Evolutionary conservation across 495 filamentous ascomycete genomes (phyloP).

Genomic region (Mytilinidion resinicola): DNA sequence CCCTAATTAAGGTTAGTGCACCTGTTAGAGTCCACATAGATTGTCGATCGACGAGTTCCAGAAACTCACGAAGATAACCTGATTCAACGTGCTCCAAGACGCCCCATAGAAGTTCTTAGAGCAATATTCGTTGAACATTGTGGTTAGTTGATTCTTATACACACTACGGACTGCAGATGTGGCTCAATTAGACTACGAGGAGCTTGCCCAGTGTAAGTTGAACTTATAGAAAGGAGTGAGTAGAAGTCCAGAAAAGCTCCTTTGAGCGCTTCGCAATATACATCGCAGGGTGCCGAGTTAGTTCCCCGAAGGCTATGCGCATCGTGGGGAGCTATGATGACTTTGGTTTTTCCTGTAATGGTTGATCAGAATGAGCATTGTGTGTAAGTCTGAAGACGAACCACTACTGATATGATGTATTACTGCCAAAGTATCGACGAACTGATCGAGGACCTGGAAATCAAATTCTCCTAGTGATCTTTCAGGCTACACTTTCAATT

Average conservation of each 20-base stretch:
- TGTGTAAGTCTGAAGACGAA: background rate
- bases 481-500: conserved; percentile 14
- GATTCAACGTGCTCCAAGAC: conserved; percentile 16
- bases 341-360: conserved; percentile 20
- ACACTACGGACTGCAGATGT: conserved; percentile 7
- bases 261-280: conserved; percentile 18
- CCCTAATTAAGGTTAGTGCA: conserved; percentile 11
- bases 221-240: conserved; percentile 10
- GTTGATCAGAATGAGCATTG: background rate
- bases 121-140: conserved; percentile 18
- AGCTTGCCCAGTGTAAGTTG: background rate
- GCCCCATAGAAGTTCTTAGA: conserved; percentile 24
- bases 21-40: background rate
- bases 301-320: conserved; percentile 19
- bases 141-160: conserved; percentile 19
- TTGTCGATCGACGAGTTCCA: background rate
- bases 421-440: conserved; percentile 21
- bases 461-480: conserved; percentile 18
- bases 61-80: conserved; percentile 21
- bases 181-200: background rate
- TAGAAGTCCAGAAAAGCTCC: conserved; percentile 26
- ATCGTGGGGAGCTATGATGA: conserved; percentile 27
- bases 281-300: conserved; percentile 21
- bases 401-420: conserved; percentile 24
- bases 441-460: conserved; percentile 14